Conservation (phyloP, 2,329 filamentous ascomycete species). For the Phaeosphaeria sp. region DNA sequence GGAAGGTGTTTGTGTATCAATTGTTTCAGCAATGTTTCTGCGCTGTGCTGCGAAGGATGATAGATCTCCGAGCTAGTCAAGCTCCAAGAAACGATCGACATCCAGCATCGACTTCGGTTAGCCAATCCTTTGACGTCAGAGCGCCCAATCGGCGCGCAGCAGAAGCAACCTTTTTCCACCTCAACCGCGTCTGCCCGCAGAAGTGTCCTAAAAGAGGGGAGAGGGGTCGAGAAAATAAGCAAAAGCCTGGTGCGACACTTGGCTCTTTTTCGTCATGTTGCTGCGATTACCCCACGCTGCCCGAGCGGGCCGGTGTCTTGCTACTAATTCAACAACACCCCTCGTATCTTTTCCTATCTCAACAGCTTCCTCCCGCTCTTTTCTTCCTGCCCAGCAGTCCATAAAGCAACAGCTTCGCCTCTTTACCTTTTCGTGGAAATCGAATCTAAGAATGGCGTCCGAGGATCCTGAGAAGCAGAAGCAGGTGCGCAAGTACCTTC, state of each 20-base stretch:
- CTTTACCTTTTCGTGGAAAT: slow-evolving; percentile 8
- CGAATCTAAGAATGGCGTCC: slow-evolving; percentile 28
- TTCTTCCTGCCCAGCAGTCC: neutral
- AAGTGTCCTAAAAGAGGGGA: slow-evolving; percentile 4
- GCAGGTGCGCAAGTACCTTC: slow-evolving; percentile 58
- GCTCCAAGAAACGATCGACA: slow-evolving; percentile 21
- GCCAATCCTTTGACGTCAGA: slow-evolving; percentile 30
- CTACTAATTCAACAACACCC: slow-evolving; percentile 6
- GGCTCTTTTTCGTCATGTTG: slow-evolving; percentile 25
- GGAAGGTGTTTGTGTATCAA: neutral
- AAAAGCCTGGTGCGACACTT: slow-evolving; percentile 7
- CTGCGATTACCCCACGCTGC: slow-evolving; percentile 32
- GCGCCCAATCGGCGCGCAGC: slow-evolving; percentile 33
- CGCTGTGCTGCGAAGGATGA: neutral
- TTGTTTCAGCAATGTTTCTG: neutral
- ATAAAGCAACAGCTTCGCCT: neutral
- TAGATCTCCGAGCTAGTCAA: slow-evolving; percentile 19
- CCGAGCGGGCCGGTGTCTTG: slow-evolving; percentile 18
- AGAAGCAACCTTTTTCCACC: slow-evolving; percentile 24
- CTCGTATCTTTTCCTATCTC: slow-evolving; percentile 5
- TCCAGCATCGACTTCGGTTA: slow-evolving; percentile 19
- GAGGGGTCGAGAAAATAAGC: neutral
- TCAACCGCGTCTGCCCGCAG: slow-evolving; percentile 28
- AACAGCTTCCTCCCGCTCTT: slow-evolving; percentile 1
- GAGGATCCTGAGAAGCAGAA: slow-evolving; percentile 23